A percentile compares a stretch with the other conserved stretches of the same genome.
phyloP scores from a whole-genome alignment of 495 filamentous ascomycete species.

The Aspergillus wentii region DNA sequence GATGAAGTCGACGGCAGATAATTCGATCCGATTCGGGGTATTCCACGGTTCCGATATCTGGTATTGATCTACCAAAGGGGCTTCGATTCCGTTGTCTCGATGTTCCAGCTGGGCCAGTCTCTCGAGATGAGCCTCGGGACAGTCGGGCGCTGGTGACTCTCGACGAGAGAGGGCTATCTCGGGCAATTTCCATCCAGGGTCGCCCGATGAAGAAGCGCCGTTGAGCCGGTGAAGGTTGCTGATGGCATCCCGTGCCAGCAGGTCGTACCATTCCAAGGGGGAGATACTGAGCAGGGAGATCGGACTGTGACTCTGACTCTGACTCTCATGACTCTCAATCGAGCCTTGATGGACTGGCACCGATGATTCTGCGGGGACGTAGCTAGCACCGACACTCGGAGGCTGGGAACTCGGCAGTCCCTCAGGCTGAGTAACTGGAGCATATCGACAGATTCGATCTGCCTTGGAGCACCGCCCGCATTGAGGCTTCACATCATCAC shows the following conservation, averaged over 20 bases:
- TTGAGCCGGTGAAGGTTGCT: constrained; percentile 10
- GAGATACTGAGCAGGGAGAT: constrained; percentile 11
- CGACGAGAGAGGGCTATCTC: constrained; percentile 6
- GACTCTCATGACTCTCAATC: too few species aligned
- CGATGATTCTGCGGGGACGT: too few species aligned
- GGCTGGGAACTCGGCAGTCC: too few species aligned
- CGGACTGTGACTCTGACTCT: constrained; percentile 6
- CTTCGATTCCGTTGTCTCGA: too few species aligned
- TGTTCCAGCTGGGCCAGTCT: constrained; percentile 2
- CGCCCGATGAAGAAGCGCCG: constrained; percentile 1
- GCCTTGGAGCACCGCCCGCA: constrained; percentile 6
- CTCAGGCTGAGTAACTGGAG: too few species aligned
- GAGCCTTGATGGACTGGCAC: too few species aligned
- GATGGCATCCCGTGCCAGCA: constrained; percentile 15
- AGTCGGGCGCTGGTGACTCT: constrained; percentile 4
- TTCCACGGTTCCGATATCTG: too few species aligned
- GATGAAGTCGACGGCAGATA: constrained; percentile 1
- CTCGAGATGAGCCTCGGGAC: not conserved
- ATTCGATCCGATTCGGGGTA: constrained; percentile 1
- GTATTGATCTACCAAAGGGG: too few species aligned
- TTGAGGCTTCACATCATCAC: constrained; percentile 10
- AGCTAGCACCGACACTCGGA: too few species aligned
- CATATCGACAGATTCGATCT: constrained; percentile 1
- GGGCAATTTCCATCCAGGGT: constrained; percentile 3
- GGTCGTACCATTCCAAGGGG: constrained; percentile 13